Evolutionary conservation across 345 rosid genomes (phyloP).

Genomic region (Ceriops zippeliana): DNA sequence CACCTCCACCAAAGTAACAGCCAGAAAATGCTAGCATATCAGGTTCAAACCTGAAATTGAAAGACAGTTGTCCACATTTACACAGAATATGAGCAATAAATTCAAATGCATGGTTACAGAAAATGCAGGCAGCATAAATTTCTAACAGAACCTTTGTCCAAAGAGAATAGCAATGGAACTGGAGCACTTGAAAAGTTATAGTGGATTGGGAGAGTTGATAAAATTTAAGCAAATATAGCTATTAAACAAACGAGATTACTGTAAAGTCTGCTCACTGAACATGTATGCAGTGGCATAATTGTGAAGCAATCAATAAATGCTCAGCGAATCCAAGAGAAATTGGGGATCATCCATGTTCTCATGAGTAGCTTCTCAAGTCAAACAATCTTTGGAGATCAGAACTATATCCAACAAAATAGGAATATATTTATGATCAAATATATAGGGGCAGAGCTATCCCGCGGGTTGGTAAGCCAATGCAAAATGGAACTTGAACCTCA

Average conservation of each 20-base stretch:
- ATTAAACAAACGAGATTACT: too few species aligned
- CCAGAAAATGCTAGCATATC: slow-evolving; percentile 99
- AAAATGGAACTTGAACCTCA: too few species aligned
- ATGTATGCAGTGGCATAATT: not conserved
- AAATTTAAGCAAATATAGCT: too few species aligned
- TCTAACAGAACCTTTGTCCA: not conserved
- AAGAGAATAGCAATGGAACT: not conserved
- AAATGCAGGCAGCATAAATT: not conserved
- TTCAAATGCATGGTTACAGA: not conserved
- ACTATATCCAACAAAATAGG: not conserved
- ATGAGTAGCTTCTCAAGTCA: not conserved
- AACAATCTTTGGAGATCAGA: not conserved
- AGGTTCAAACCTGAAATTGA: slow-evolving; percentile 81
- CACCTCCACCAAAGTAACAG: slow-evolving; percentile 99
- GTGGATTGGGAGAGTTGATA: too few species aligned
- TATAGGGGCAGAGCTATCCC: too few species aligned
- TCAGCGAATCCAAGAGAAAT: not conserved
- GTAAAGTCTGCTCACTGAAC: too few species aligned
- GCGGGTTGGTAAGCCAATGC: too few species aligned
- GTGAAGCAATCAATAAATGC: not conserved
- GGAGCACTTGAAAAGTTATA: not conserved
- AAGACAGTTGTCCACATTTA: not conserved
- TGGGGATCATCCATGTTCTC: not conserved
- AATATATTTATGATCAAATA: too few species aligned
- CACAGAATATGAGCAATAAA: not conserved